phyloP scores from a whole-genome alignment of 768 basidiomycete genomes.

The Lactarius hatsudake region DNA sequence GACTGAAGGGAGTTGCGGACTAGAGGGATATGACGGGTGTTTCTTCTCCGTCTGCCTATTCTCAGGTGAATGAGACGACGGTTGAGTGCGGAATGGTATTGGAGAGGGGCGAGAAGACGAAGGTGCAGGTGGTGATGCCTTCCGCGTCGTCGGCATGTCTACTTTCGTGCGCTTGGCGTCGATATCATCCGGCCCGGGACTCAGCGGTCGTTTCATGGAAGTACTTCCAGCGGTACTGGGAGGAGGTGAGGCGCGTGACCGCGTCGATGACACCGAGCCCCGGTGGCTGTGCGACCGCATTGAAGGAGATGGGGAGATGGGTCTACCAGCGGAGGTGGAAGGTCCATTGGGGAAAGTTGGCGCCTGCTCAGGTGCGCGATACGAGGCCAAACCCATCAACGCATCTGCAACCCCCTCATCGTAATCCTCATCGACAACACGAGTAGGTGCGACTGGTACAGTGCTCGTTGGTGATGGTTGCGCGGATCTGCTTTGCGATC shows the following conservation, averaged over 20 bases:
- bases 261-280: slow-evolving; percentile 63
- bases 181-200: slow-evolving; percentile 56
- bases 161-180: slow-evolving; percentile 64
- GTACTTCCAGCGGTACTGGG: slow-evolving; percentile 32
- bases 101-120: slow-evolving; percentile 61
- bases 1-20: slow-evolving; percentile 55
- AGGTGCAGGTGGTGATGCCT: slow-evolving; percentile 48
- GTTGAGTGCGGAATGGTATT: slow-evolving; percentile 70
- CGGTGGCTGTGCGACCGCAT: slow-evolving; percentile 52
- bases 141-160: slow-evolving; percentile 50
- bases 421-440: slow-evolving; percentile 88
- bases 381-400: slow-evolving; percentile 59
- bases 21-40: slow-evolving; percentile 37
- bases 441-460: slow-evolving; percentile 56
- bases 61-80: slow-evolving; percentile 61
- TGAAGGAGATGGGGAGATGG: slow-evolving; percentile 39
- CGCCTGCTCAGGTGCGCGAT: slow-evolving; percentile 29
- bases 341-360: slow-evolving; percentile 26
- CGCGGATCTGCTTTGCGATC: slow-evolving; percentile 51
- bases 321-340: slow-evolving; percentile 15
- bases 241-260: slow-evolving; percentile 62
- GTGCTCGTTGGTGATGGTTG: slow-evolving; percentile 71
- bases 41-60: slow-evolving; percentile 46
- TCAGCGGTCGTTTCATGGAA: slow-evolving; percentile 64
- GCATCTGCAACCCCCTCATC: slow-evolving; percentile 90